Conservation (phyloP, 768 basidiomycete genomes). For the Mycena amicta region DNA sequence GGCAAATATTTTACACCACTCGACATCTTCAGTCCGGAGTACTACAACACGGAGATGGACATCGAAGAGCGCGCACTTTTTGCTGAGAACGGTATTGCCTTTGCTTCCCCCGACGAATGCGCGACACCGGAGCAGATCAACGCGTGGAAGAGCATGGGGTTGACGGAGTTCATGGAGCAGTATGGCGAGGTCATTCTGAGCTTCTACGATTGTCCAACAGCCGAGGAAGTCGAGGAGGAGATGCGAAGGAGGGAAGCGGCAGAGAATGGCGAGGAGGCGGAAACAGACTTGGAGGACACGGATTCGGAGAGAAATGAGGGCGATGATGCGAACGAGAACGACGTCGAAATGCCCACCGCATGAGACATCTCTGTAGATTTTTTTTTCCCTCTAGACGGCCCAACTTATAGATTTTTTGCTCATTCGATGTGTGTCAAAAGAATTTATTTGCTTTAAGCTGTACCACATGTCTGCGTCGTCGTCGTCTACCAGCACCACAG, state of each 20-base stretch:
- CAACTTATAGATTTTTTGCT: no score
- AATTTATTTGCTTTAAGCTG: no score
- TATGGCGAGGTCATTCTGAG: background rate
- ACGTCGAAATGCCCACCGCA: no score
- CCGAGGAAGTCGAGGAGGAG: background rate
- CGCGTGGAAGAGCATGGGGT: background rate
- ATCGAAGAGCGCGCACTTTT: background rate
- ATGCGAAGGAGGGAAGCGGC: background rate
- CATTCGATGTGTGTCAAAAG: no score
- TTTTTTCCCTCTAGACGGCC: no score
- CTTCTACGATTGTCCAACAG: background rate
- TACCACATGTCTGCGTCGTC: no score
- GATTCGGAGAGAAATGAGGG: background rate
- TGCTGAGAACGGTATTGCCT: background rate
- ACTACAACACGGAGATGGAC: background rate
- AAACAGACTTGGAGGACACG: background rate
- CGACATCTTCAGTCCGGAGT: background rate
- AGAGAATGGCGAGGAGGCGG: background rate
- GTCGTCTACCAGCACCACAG: no score
- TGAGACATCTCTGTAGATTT: no score
- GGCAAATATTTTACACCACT: no score
- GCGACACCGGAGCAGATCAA: background rate
- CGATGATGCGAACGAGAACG: no score
- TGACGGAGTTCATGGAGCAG: background rate
- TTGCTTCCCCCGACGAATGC: background rate